phyloP scores from a whole-genome alignment of 139 green algal genomes.

The Eudorina sp. region DNA sequence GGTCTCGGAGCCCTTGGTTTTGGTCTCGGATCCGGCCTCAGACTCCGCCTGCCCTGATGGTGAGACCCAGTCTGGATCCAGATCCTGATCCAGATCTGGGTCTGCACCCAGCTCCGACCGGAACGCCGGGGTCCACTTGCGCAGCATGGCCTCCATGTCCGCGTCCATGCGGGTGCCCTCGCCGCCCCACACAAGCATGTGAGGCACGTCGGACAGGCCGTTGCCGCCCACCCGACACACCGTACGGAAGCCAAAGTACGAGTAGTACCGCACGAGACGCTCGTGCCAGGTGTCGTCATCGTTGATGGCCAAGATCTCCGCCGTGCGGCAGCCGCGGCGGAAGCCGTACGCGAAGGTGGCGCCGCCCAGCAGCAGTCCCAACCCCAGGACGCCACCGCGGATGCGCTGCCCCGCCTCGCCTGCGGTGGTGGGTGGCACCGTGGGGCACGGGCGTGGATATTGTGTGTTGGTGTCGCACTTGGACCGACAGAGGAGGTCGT shows the following conservation, averaged over 20 bases:
- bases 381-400: slow-evolving; percentile 64
- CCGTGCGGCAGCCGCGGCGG: slow-evolving; percentile 70
- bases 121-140: slow-evolving; percentile 69
- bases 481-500: too few relatives aligned
- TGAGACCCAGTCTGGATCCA: too few relatives aligned
- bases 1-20: too few relatives aligned
- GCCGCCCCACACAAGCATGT: slow-evolving; percentile 87
- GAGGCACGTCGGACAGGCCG: slow-evolving; percentile 64
- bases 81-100: too few relatives aligned
- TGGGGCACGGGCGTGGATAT: too few relatives aligned
- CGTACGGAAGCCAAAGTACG: slow-evolving; percentile 71
- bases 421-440: not conserved
- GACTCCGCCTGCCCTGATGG: too few relatives aligned
- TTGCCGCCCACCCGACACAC: slow-evolving; percentile 61
- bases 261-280: slow-evolving; percentile 77
- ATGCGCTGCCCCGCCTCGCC: slow-evolving; percentile 45
- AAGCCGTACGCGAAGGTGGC: slow-evolving; percentile 77
- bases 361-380: slow-evolving; percentile 80
- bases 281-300: slow-evolving; percentile 73
- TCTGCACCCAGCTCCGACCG: too few relatives aligned
- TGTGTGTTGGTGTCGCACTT: too few relatives aligned
- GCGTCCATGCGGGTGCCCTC: slow-evolving; percentile 86
- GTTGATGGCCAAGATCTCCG: slow-evolving; percentile 90
- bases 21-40: too few relatives aligned
- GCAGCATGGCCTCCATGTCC: slow-evolving; percentile 70